phyloP scores from a whole-genome alignment of 441 rosid species.

The Raphanus hybrid region DNA sequence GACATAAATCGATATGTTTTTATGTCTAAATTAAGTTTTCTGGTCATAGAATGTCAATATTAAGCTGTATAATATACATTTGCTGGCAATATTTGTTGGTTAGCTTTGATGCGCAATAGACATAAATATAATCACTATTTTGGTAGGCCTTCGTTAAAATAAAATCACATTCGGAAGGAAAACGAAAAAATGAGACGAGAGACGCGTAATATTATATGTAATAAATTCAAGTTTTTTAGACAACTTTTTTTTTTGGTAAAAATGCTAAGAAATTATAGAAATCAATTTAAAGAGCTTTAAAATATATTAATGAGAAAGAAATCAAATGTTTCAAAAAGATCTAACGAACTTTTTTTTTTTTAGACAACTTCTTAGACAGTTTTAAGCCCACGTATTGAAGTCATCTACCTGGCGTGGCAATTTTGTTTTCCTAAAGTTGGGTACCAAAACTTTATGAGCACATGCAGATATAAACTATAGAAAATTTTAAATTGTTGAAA shows the following conservation, averaged over 20 bases:
- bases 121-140: too few relatives aligned
- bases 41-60: neutral
- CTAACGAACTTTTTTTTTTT: too few relatives aligned
- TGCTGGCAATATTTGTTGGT: neutral
- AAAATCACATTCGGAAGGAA: too few relatives aligned
- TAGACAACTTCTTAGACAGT: conserved; percentile 6
- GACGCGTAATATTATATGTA: too few relatives aligned
- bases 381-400: conserved; percentile 40
- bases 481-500: neutral
- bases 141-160: too few relatives aligned
- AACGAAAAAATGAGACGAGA: too few relatives aligned
- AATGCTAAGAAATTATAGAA: too few relatives aligned
- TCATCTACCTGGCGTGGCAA: conserved; percentile 29
- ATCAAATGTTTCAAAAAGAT: too few relatives aligned
- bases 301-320: too few relatives aligned
- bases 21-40: neutral
- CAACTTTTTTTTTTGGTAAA: too few relatives aligned
- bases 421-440: conserved; percentile 9
- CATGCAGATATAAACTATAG: neutral
- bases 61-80: neutral
- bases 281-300: too few relatives aligned
- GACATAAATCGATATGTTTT: neutral
- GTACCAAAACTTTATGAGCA: conserved; percentile 6
- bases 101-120: neutral
- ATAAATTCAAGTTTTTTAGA: too few relatives aligned